Base-by-base conservation (phyloP, 768 basidiomycete genomes). In the Calvatia gigantea region DNA sequence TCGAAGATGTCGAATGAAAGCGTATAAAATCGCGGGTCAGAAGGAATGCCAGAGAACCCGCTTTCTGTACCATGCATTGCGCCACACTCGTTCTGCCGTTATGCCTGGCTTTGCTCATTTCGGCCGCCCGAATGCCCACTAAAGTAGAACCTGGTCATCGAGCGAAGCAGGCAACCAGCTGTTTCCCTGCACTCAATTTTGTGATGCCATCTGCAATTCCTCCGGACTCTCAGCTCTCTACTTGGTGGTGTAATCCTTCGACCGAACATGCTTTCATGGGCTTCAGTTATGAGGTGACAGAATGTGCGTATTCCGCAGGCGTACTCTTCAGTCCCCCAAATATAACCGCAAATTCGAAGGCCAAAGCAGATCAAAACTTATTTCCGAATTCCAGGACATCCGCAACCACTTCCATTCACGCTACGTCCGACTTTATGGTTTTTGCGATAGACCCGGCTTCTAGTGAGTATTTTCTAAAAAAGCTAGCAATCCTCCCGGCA, bases 221-320 rank as follows among this genome's bases (percentile, higher is more conserved):
- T 0, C 33, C 60, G 12, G 39, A 61, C 51, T 48, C 45, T 25
- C 70, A 73, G 3, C 56, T 72, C 21, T 62, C 66, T 9, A 61
- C 67, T 38, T 80, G 79, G 79, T 80, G 84, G 85, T 86, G 85
- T 64, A 64, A 78, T 53, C 66, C 69, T 14, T 54, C 64, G 15
- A 77, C 77, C 0, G 85, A 86, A 61, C 83, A 83, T 60, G 85
- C 79, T 0, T 86, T 86, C 65, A 62, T 86, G 41, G 85, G 84
- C 1, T 86, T 86, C 65, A 81, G 82, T 61, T 86, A 86, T 60
- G 84, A 85, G 62, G 71, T 86, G 32, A 76, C 79, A 29, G 74
- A 71, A 3, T 86, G 84, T 82, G 54, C 9, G 78, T 68, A 12
- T 31, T 23, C 7, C 41, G 23, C 3, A 12, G 7, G 11, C 23